These are phyloP conservation scores for Penicillium frequentans DNA, from an alignment of 2,329 filamentous ascomycete genomes.

Conservation along the genomic window DNA sequence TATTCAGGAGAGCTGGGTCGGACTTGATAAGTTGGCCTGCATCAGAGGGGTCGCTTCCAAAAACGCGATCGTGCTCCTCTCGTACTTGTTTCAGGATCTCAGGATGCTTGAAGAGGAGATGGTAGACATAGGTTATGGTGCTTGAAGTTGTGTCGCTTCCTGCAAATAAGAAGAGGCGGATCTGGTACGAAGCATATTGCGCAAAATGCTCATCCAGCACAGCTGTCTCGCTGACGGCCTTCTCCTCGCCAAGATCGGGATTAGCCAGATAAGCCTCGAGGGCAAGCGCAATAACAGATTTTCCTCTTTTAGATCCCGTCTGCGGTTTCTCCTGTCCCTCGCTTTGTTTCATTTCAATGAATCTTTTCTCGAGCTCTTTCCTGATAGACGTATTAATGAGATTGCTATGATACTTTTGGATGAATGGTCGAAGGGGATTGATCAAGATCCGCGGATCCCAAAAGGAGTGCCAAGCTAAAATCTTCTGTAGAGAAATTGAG, in stretches of 20 bases:
- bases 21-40: not conserved
- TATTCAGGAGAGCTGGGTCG: not conserved
- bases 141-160: slow-evolving; percentile 1
- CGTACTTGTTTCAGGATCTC: not conserved
- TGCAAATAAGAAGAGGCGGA: not conserved
- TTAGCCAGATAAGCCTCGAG: not conserved
- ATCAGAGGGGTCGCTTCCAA: not conserved
- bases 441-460: not conserved
- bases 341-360: not conserved
- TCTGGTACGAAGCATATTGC: not conserved
- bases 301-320: not conserved
- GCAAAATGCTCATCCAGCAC: slow-evolving; percentile 2
- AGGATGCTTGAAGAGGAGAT: not conserved
- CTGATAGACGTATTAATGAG: not conserved
- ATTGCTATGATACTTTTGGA: not conserved
- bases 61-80: not conserved
- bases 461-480: not conserved
- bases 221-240: not conserved
- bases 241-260: not conserved
- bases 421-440: not conserved
- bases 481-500: not conserved
- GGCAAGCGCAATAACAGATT: not conserved
- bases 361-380: not conserved
- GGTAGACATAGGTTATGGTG: not conserved
- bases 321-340: not conserved